Evolutionary conservation across 2,329 filamentous ascomycete genomes (phyloP), one percentile per base, ranked within the genome.

Genomic region (Berkeleyomyces rouxiae): DNA sequence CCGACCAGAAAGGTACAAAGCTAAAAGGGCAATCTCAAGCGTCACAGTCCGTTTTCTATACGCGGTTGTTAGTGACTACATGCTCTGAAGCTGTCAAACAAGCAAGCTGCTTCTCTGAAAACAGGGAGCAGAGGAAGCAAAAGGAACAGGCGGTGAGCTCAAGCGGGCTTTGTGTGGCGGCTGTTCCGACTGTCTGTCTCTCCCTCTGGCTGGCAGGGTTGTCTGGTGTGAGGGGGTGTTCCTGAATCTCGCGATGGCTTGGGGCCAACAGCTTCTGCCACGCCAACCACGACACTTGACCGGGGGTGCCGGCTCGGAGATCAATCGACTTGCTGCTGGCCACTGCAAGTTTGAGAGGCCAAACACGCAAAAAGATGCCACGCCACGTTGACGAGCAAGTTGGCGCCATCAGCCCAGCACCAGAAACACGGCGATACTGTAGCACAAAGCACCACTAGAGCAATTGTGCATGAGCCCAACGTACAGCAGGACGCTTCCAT

Each of bases 51-150:
- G 49, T 16, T 57, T 58, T 23, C 61, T 62, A 44, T 46, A 62
- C 44, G 47, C 39, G 16, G 13, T 46, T 47, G 61, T 62, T 47
- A 62, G 61, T 62, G 61, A 51, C 51, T 58, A 40, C 42, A 62
- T 58, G 23, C 37, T 44, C 31, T 16, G 40, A 47, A 43, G 37
- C 37, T 58, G 40, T 33, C 7, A 43, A 61, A 36, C 3, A 37
- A 58, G 39, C 16, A 44, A 58, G 36, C 16, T 13, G 16, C n/a
- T 16, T 16, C 9, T 7, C 33, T 6, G 1, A 37, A 53, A 16
- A 37, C 10, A 53, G 36, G 36, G n/a, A n/a, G 33, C 7, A 23
- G 31, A 49, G 7, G 10, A 47, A 47, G n/a, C n/a, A 11, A 55
- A 10, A 13, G 39, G 7, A 55, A 55, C 51, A 55, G 39, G 51